Percentiles rank a stretch among this genome's conserved stretches.
Evolutionary conservation across 2,329 filamentous ascomycete genomes (phyloP).

Genomic region (Trichothecium sympodiale): DNA sequence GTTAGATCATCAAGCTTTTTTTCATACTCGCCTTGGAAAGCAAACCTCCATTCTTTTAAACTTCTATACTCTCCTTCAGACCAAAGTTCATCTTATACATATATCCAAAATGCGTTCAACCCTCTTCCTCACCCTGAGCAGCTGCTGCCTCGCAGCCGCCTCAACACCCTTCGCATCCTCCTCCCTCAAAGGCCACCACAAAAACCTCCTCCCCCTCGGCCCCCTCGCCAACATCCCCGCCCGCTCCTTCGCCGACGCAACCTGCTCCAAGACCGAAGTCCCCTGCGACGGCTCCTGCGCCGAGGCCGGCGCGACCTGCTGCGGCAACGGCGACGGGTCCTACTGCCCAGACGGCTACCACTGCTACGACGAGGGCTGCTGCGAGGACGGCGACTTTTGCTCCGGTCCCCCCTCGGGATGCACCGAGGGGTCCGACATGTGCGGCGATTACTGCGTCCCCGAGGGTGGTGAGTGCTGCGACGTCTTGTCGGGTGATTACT

Average conservation of each 20-base stretch:
- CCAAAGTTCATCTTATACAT: too few relatives aligned
- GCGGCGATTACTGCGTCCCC: constrained; percentile 11
- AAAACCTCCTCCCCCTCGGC: constrained; percentile 10
- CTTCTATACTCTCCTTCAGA: too few relatives aligned
- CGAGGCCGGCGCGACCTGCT: constrained; percentile 17
- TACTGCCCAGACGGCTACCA: constrained; percentile 20
- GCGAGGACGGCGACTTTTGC: constrained; percentile 18
- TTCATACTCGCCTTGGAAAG: too few relatives aligned
- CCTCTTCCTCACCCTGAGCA: too few relatives aligned
- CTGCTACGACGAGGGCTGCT: constrained; percentile 20
- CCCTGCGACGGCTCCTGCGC: constrained; percentile 20
- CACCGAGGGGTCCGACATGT: constrained; percentile 6
- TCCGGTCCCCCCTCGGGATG: constrained; percentile 12
- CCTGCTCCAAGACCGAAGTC: constrained; percentile 12
- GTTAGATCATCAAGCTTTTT: too few relatives aligned
- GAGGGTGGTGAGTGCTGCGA: constrained; percentile 8
- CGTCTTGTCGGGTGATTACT: constrained; percentile 2
- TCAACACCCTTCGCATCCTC: neutral
- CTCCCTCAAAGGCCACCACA: neutral
- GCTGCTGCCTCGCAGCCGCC: too few relatives aligned
- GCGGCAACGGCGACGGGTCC: constrained; percentile 13
- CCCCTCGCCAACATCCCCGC: constrained; percentile 8
- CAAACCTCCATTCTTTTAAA: too few relatives aligned
- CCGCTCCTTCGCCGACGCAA: constrained; percentile 8
- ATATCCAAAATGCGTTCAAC: too few relatives aligned